Conservation (phyloP, 2,329 filamentous ascomycete genomes). For the Coniochaeta ligniaria region DNA sequence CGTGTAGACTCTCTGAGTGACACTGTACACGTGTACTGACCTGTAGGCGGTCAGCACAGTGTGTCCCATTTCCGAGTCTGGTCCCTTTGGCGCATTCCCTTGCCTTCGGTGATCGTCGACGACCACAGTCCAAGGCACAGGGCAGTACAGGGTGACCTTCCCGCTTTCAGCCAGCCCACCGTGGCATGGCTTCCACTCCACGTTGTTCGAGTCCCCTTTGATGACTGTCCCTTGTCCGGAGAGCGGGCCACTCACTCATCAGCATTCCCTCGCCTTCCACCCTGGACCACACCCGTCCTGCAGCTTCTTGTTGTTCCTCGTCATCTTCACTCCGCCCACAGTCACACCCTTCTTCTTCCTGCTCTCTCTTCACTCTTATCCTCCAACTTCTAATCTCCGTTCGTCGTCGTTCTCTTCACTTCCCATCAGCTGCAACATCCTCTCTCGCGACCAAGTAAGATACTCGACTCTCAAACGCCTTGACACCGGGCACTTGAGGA, state of each 20-base stretch:
- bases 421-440: background rate
- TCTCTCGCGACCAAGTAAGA: background rate
- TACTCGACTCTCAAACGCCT: background rate
- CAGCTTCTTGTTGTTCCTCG: background rate
- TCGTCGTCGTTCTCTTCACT: background rate
- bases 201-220: background rate
- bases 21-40: background rate
- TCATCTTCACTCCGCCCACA: background rate
- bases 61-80: background rate
- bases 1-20: background rate
- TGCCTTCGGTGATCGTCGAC: background rate
- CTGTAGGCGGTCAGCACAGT: background rate
- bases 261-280: slow-evolving; percentile 3
- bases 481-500: background rate
- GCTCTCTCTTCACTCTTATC: background rate
- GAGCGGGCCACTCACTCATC: background rate
- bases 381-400: background rate
- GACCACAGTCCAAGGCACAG: background rate
- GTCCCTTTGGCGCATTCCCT: background rate
- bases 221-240: background rate
- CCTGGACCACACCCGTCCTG: background rate
- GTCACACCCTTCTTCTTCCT: background rate
- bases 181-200: background rate
- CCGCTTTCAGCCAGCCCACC: slow-evolving; percentile 1
- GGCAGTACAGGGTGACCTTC: background rate